Conservation (phyloP, 2,329 filamentous ascomycete genomes). For the Sarocladium oryzae region DNA sequence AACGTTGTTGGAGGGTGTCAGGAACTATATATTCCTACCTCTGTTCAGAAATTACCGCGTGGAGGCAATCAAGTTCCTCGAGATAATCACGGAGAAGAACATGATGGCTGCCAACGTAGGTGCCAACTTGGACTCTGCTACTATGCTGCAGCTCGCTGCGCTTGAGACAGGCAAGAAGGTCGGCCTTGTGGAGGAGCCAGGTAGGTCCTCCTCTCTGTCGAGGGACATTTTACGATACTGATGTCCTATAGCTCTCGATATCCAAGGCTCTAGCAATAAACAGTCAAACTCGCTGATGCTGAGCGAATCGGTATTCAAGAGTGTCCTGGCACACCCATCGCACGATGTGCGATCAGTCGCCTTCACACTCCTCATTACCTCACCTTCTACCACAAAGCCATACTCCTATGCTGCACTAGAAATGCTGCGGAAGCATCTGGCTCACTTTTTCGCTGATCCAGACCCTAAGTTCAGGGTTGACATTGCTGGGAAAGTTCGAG, state of each 20-base stretch:
- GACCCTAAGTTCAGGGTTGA: slow-evolving; percentile 84
- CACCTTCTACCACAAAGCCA: slow-evolving; percentile 66
- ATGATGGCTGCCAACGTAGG: slow-evolving; percentile 39
- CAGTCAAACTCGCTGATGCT: slow-evolving; percentile 24
- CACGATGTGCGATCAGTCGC: slow-evolving; percentile 69
- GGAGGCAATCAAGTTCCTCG: slow-evolving; percentile 51
- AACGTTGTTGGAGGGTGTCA: slow-evolving; percentile 53
- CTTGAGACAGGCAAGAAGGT: slow-evolving; percentile 65
- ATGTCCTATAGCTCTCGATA: slow-evolving; percentile 10
- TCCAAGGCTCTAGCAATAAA: slow-evolving; percentile 15
- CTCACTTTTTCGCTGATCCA: slow-evolving; percentile 71
- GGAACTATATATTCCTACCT: slow-evolving; percentile 57
- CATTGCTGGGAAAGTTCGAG: slow-evolving; percentile 65
- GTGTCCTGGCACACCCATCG: slow-evolving; percentile 48
- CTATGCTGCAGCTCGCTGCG: slow-evolving; percentile 58
- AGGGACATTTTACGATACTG: background rate
- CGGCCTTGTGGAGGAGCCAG: slow-evolving; percentile 62
- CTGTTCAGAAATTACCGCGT: slow-evolving; percentile 53
- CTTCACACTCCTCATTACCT: slow-evolving; percentile 72
- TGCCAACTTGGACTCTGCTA: slow-evolving; percentile 43
- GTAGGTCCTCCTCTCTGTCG: slow-evolving; percentile 28
- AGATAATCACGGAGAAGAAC: slow-evolving; percentile 45
- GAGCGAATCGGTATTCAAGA: slow-evolving; percentile 39
- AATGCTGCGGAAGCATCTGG: slow-evolving; percentile 59
- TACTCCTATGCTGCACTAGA: slow-evolving; percentile 57